Evolutionary conservation across 257 asterid genomes (phyloP).

Genomic region (Handroanthus guayacan): DNA sequence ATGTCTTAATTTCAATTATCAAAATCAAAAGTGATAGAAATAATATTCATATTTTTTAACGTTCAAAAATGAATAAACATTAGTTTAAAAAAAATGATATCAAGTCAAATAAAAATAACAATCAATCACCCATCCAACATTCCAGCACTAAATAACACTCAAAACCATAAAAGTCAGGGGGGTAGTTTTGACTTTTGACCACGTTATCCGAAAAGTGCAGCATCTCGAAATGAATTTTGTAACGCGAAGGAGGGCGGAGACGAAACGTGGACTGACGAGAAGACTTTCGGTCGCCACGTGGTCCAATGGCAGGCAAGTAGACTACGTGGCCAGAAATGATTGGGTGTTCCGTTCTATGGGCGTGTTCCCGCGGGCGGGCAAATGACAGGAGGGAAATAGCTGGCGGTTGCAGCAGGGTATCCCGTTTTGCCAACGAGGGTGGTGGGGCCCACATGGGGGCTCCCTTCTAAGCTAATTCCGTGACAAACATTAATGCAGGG

Average conservation of each 20-base stretch:
- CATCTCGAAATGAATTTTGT: neutral
- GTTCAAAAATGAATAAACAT: too few relatives aligned
- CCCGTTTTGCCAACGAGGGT: neutral
- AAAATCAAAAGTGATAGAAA: too few relatives aligned
- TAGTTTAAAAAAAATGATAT: too few relatives aligned
- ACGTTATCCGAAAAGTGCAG: too few relatives aligned
- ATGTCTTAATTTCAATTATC: too few relatives aligned
- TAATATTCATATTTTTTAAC: too few relatives aligned
- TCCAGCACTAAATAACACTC: neutral
- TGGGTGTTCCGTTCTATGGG: constrained; percentile 10
- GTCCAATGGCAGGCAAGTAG: neutral
- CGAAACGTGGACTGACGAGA: neutral
- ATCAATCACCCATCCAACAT: neutral
- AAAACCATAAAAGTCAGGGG: neutral
- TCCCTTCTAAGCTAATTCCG: neutral
- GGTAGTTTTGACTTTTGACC: constrained; percentile 27
- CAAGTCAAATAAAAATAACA: neutral
- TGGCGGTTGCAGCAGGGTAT: constrained; percentile 32
- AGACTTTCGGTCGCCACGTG: constrained; percentile 10
- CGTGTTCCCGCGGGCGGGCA: constrained; percentile 11
- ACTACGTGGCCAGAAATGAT: constrained; percentile 21
- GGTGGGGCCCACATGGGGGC: constrained; percentile 25
- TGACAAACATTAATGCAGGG: neutral
- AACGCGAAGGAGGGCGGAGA: neutral
- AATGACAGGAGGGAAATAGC: constrained; percentile 36